A percentile compares a stretch with the other conserved stretches of the same genome.
phyloP scores from a whole-genome alignment of 2,329 filamentous ascomycete species.

The Colletotrichum noveboracense region DNA sequence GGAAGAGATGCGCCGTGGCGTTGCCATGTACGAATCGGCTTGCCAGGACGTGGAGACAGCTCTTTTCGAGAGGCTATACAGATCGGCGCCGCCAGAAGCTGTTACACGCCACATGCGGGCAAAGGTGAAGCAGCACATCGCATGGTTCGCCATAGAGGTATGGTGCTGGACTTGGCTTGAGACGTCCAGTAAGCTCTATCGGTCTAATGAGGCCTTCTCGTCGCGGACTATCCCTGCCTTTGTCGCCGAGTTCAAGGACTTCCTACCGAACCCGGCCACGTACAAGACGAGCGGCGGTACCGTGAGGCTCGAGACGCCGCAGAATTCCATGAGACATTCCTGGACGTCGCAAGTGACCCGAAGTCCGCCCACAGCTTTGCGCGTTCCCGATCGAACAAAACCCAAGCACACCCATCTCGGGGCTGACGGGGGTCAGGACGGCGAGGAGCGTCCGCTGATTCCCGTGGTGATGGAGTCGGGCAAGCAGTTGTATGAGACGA shows the following conservation, averaged over 20 bases:
- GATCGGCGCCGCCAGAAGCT: constrained; percentile 1
- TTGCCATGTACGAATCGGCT: neutral
- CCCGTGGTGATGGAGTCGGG: constrained; percentile 4
- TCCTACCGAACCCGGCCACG: constrained; percentile 7
- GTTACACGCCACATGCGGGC: neutral
- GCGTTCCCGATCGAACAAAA: neutral
- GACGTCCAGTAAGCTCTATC: neutral
- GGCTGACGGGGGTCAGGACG: neutral
- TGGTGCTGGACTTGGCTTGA: constrained; percentile 18
- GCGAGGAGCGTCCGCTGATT: neutral
- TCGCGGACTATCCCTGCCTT: constrained; percentile 7
- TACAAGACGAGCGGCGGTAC: constrained; percentile 14
- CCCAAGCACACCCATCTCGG: neutral
- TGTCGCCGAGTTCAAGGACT: constrained; percentile 17
- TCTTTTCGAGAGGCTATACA: constrained; percentile 13
- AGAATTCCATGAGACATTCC: neutral
- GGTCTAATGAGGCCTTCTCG: neutral
- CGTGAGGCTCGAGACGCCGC: constrained; percentile 2
- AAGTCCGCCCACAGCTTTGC: neutral
- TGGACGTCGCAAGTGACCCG: neutral
- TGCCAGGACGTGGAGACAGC: constrained; percentile 8
- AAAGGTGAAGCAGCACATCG: constrained; percentile 15
- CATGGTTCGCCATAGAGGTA: constrained; percentile 11
- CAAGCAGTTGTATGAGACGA: neutral
- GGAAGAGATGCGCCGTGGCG: neutral